Conservation (phyloP, 495 filamentous ascomycete species). For the Venustampulla echinocandica region DNA sequence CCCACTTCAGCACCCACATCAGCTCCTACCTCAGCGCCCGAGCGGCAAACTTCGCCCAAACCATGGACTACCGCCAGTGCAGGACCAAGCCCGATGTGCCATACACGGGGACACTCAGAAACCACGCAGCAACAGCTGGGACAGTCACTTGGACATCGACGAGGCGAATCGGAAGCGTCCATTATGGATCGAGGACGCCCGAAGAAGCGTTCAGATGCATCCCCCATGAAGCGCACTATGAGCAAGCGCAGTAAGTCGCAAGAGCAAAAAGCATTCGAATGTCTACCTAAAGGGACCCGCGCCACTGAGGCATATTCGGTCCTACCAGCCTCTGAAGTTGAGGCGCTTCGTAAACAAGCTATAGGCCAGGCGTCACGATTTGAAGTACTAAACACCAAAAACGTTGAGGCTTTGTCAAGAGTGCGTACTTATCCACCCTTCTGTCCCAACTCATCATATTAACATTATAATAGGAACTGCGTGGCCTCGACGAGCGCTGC, state of each 20-base stretch:
- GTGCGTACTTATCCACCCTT: conserved; percentile 30
- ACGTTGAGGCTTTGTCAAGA: conserved; percentile 56
- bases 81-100: conserved; percentile 12
- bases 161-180: conserved; percentile 47
- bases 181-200: conserved; percentile 54
- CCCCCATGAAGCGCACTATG: conserved; percentile 9
- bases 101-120: conserved; percentile 30
- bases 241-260: conserved; percentile 29
- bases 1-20: conserved; percentile 37
- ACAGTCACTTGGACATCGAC: conserved; percentile 31
- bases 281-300: conserved; percentile 49
- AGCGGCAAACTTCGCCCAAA: conserved; percentile 35
- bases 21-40: conserved; percentile 34
- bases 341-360: conserved; percentile 51
- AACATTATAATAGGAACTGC: conserved; percentile 46
- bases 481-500: conserved; percentile 59
- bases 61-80: conserved; percentile 34
- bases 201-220: conserved; percentile 32
- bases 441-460: conserved; percentile 5
- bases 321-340: conserved; percentile 42
- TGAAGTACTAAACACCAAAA: conserved; percentile 55
- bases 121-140: conserved; percentile 2
- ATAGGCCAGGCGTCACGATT: conserved; percentile 55
- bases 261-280: conserved; percentile 43
- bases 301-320: conserved; percentile 39